Conservation (phyloP, 345 rosid genomes). For the Brassica cretica region DNA sequence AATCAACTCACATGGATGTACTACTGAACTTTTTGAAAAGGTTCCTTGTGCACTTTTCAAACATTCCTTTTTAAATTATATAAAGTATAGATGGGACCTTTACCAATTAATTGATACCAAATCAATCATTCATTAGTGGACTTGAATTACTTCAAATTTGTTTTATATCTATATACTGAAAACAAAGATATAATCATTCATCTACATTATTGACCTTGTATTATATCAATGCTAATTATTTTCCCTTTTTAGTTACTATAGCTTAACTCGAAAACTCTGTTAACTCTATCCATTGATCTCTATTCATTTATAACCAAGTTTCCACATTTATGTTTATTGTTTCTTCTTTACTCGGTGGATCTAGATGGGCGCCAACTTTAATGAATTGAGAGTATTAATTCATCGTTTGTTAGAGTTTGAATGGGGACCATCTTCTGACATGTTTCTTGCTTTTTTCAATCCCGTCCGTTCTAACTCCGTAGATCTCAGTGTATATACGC, state of each 20-base stretch:
- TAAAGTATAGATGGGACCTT: conserved; percentile 17
- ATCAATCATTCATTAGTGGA: conserved; percentile 21
- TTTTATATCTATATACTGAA: background rate
- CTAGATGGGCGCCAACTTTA: conserved; percentile 3
- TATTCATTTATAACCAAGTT: background rate
- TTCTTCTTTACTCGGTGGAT: conserved; percentile 18
- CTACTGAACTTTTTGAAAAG: conserved; percentile 22
- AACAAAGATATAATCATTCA: conserved; percentile 19
- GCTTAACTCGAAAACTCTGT: background rate
- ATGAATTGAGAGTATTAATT: conserved; percentile 8
- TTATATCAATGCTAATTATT: background rate
- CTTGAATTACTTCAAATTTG: background rate
- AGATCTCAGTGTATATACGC: conserved; percentile 20
- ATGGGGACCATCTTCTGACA: conserved; percentile 39
- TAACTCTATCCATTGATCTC: background rate
- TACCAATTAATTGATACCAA: conserved; percentile 9
- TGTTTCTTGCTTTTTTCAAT: conserved; percentile 19
- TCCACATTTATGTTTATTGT: background rate
- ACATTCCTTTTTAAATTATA: conserved; percentile 25
- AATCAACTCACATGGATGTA: conserved; percentile 26
- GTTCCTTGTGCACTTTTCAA: conserved; percentile 30
- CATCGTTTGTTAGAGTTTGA: conserved; percentile 9
- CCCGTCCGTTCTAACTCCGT: background rate
- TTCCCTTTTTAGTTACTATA: background rate
- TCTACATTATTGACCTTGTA: background rate